Evolutionary conservation across 495 filamentous ascomycete species (phyloP), one percentile per base, ranked within the genome.

Genomic region (Pseudevernia furfuracea): DNA sequence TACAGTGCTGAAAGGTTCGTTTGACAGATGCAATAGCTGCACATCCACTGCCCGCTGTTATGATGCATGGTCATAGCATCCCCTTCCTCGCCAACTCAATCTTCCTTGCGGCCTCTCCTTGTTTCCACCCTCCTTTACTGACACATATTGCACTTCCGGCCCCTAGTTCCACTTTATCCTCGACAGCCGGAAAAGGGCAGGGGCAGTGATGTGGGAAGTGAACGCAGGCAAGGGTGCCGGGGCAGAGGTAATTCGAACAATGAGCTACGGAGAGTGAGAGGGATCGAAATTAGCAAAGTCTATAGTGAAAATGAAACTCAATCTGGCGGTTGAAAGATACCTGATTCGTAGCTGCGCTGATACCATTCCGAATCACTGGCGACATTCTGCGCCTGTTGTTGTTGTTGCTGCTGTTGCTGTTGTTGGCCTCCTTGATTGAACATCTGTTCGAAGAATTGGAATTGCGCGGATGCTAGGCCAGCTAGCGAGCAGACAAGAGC

Each of bases 181-280:
- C 89, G 55, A 89, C 81, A 21, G 78, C 76, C 10, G 90, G 87
- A 77, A 89, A 92, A 4, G 90, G 79, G 74, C 92, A 97, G 10
- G 92, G 92, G 73, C 92, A 97, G 76, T 97, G 92, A 74, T 96
- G 91, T 11, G 92, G 91, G 80, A 95, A 90, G 72, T 89, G 85
- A 3, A 97, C 92, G 78, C 92, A 97, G 9, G 90, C 87, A 32
- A 96, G 83, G 6, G 91, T 96, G 59, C 85, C 87, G 1, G 92
- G 92, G 71, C 92, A 96, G n/a, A 96, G 84, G 72, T 96, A 97
- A 69, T 91, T 89, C 65, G 87, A 82, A 78, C 92, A 97, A 72
- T 83, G 85, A 12, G 88, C 84, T 89, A 65, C 66, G 44, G n/a
- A n/a, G n/a, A n/a, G n/a, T n/a, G n/a, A n/a, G 53, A 66, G 38